Evolutionary conservation across 257 asterid species (phyloP).

Genomic region (Penstemon davidsonii): DNA sequence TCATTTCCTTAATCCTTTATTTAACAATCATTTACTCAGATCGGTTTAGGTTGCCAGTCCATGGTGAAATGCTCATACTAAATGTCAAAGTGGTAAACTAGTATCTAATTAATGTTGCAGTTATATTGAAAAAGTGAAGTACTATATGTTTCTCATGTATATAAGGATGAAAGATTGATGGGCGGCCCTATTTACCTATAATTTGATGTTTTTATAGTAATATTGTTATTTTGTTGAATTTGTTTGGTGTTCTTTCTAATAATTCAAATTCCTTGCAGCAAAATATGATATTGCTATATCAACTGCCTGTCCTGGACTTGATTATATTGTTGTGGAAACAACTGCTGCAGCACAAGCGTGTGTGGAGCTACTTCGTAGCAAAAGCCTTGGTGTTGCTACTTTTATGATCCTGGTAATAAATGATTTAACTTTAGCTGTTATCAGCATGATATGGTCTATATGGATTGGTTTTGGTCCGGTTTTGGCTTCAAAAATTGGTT

Average conservation of each 20-base stretch:
- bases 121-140: conserved; percentile 6
- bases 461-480: too few species aligned
- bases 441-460: neutral
- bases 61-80: neutral
- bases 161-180: conserved; percentile 10
- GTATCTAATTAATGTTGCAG: conserved; percentile 1
- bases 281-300: conserved; percentile 91
- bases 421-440: conserved; percentile 11
- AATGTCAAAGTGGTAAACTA: conserved; percentile 5
- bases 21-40: neutral
- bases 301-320: conserved; percentile 93
- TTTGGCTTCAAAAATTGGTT: too few species aligned
- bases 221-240: neutral
- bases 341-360: conserved; percentile 85
- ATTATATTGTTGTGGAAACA: conserved; percentile 90
- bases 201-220: neutral
- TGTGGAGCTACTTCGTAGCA: conserved; percentile 77
- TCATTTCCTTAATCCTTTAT: neutral
- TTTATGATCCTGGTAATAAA: conserved; percentile 85
- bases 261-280: conserved; percentile 48
- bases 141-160: conserved; percentile 3
- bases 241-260: conserved; percentile 10
- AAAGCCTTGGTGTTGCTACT: conserved; percentile 92
- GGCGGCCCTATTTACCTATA: neutral
- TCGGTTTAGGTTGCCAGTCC: neutral